Evolutionary conservation across 768 basidiomycete species (phyloP).

Genomic region (Sutorius australiensis): DNA sequence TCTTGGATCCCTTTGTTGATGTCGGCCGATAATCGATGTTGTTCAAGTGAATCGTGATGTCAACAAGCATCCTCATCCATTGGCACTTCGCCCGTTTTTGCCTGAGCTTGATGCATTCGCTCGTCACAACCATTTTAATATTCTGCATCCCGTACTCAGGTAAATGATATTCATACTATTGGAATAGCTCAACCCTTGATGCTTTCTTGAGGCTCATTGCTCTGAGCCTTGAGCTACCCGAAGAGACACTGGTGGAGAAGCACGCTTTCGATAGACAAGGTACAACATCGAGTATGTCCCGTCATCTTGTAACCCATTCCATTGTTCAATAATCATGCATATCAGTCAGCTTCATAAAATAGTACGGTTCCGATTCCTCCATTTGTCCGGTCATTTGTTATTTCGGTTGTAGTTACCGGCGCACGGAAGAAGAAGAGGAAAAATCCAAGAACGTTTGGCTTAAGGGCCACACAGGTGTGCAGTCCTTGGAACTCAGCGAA

Average conservation of each 20-base stretch:
- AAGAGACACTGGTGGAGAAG: slow-evolving; percentile 48
- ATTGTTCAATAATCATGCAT: background rate
- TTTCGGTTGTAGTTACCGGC: slow-evolving; percentile 39
- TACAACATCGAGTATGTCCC: slow-evolving; percentile 36
- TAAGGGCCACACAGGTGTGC: slow-evolving; percentile 53
- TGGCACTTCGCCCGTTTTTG: slow-evolving; percentile 44
- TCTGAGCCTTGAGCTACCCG: slow-evolving; percentile 49
- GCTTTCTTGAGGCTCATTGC: slow-evolving; percentile 42
- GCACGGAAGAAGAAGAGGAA: slow-evolving; percentile 45
- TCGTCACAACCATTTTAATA: slow-evolving; percentile 47
- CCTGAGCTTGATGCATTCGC: slow-evolving; percentile 51
- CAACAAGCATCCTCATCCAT: slow-evolving; percentile 44
- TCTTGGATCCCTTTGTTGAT: background rate
- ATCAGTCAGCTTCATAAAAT: slow-evolving; percentile 62
- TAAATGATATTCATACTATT: slow-evolving; percentile 7
- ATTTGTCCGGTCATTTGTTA: background rate
- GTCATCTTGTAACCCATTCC: background rate
- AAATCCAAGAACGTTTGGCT: slow-evolving; percentile 54
- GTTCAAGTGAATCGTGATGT: slow-evolving; percentile 45
- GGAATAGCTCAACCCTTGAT: background rate
- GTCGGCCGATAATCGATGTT: background rate
- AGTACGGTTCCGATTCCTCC: slow-evolving; percentile 34
- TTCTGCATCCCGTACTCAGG: slow-evolving; percentile 48
- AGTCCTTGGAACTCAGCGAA: background rate
- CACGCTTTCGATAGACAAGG: slow-evolving; percentile 41